These are phyloP conservation scores for Phytophthora pisi DNA, from an alignment of 352 stramenopile species.

Conservation along the genomic window DNA sequence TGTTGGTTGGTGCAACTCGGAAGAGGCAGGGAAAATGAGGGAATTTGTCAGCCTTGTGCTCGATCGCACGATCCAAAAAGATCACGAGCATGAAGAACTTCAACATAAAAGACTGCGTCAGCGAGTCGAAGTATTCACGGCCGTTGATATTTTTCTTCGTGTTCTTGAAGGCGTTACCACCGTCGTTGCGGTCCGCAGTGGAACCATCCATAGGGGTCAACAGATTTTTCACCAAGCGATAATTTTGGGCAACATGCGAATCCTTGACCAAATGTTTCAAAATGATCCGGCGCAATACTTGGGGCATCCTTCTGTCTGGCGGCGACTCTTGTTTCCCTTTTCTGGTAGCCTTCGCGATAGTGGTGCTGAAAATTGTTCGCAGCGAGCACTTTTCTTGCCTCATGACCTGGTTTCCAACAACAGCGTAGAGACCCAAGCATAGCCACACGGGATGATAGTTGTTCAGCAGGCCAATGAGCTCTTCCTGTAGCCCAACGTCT, in stretches of 20 bases:
- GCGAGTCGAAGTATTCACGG: constrained; percentile 79
- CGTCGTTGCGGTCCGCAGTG: constrained; percentile 39
- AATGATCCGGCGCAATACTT: constrained; percentile 59
- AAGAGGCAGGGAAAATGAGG: constrained; percentile 91
- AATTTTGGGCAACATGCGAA: constrained; percentile 56
- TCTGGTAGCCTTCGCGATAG: constrained; percentile 15
- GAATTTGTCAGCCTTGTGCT: constrained; percentile 76
- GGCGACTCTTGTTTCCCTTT: constrained; percentile 28
- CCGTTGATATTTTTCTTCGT: constrained; percentile 77
- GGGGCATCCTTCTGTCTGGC: constrained; percentile 52
- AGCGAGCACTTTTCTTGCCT: constrained; percentile 63
- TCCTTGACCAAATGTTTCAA: constrained; percentile 76
- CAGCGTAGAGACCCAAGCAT: constrained; percentile 86
- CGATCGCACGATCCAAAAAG: constrained; percentile 92
- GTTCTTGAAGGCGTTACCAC: constrained; percentile 53
- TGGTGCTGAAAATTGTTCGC: constrained; percentile 51
- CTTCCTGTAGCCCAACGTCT: constrained; percentile 88
- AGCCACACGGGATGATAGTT: constrained; percentile 94
- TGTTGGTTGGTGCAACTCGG: constrained; percentile 39
- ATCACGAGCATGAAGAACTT: constrained; percentile 94
- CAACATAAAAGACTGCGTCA: constrained; percentile 89
- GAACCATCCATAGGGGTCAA: constrained; percentile 71
- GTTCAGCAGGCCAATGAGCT: constrained; percentile 88
- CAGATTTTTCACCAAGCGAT: constrained; percentile 75
- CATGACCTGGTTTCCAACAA: constrained; percentile 75